Conservation (phyloP, 352 stramenopile genomes). For the Pythium brachiatum region DNA sequence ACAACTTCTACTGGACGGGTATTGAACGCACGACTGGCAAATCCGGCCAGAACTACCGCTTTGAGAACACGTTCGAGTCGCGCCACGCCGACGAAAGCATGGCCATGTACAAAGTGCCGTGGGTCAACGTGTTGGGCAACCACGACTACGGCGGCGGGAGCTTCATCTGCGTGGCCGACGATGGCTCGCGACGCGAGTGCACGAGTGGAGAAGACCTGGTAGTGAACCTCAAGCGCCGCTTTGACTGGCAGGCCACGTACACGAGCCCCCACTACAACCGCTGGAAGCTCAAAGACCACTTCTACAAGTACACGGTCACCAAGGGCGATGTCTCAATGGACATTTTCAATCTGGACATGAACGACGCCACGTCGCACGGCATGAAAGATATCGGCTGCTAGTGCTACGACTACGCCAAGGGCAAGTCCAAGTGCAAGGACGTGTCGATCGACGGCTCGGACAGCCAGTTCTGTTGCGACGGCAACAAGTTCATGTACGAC, state of each 20-base stretch:
- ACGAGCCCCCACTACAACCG: slow-evolving; percentile 38
- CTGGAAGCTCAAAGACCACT: slow-evolving; percentile 47
- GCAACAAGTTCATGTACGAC: not conserved
- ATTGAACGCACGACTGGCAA: slow-evolving; percentile 37
- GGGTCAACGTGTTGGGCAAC: slow-evolving; percentile 25
- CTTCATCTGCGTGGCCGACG: slow-evolving; percentile 49
- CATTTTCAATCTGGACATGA: slow-evolving; percentile 56
- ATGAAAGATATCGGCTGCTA: slow-evolving; percentile 44
- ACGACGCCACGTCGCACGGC: slow-evolving; percentile 38
- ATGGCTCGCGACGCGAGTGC: slow-evolving; percentile 1
- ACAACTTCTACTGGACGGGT: slow-evolving; percentile 29
- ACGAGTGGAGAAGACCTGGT: not conserved
- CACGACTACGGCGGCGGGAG: slow-evolving; percentile 68
- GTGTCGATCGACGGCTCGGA: not conserved
- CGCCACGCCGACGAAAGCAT: not conserved
- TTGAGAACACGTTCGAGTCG: slow-evolving; percentile 56
- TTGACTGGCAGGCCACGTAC: not conserved
- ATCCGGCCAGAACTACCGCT: slow-evolving; percentile 47
- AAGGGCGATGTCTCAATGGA: slow-evolving; percentile 38
- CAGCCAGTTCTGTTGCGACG: not conserved
- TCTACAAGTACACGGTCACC: slow-evolving; percentile 38
- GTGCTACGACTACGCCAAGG: slow-evolving; percentile 34
- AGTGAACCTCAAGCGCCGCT: not conserved
- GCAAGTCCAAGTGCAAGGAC: not conserved
- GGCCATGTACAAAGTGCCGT: slow-evolving; percentile 24